Conservation (phyloP, 495 filamentous ascomycete species). For the Penicillium mononematosum region DNA sequence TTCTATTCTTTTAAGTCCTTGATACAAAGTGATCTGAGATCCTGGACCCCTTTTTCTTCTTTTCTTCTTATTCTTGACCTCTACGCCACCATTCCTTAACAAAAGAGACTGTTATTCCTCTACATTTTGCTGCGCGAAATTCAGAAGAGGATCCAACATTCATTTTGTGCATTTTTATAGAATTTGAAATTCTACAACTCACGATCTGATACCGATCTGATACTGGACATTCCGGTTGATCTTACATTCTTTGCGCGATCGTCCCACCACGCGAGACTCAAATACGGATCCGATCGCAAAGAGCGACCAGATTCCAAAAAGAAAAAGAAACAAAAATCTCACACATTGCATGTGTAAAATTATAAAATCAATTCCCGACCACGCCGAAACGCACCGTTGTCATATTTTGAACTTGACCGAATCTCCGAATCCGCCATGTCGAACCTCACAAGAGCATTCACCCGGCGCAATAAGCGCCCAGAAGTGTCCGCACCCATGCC, state of each 20-base stretch:
- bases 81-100: constrained; percentile 38
- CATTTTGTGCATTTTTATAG: constrained; percentile 22
- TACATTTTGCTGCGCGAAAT: constrained; percentile 34
- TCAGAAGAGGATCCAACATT: constrained; percentile 18
- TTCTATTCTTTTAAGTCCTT: constrained; percentile 37
- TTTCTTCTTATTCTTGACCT: constrained; percentile 34
- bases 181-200: constrained; percentile 1
- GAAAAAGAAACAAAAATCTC: constrained; percentile 8
- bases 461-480: constrained; percentile 53
- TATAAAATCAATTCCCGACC: constrained; percentile 1
- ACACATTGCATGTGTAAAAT: neutral
- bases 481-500: constrained; percentile 51
- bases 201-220: constrained; percentile 21
- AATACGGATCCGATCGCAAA: constrained; percentile 9
- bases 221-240: constrained; percentile 36
- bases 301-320: constrained; percentile 9
- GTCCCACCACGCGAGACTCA: constrained; percentile 30
- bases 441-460: constrained; percentile 65
- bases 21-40: constrained; percentile 43
- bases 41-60: constrained; percentile 37
- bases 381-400: neutral
- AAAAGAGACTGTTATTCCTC: constrained; percentile 18
- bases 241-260: constrained; percentile 35
- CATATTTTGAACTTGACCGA: neutral
- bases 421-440: constrained; percentile 34